Evolutionary conservation across 331 rosid genomes (phyloP).

Genomic region (Malus hybrid): DNA sequence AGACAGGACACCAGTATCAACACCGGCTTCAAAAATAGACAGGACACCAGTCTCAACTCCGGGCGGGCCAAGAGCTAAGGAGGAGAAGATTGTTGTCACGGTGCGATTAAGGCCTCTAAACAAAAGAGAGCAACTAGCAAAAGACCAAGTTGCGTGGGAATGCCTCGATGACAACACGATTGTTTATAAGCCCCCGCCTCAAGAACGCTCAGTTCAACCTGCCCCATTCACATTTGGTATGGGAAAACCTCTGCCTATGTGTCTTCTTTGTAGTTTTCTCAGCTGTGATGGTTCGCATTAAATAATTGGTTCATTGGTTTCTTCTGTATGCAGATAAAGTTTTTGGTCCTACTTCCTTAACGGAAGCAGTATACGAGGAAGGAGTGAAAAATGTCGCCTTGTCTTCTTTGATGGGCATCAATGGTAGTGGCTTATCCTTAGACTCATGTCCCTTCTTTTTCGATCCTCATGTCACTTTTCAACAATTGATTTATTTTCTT

Average conservation of each 20-base stretch:
- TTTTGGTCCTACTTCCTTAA: constrained; percentile 59
- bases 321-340: constrained; percentile 67
- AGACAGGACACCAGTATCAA: constrained; percentile 79
- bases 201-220: constrained; percentile 65
- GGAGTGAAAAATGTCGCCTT: constrained; percentile 92
- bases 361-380: constrained; percentile 86
- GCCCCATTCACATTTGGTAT: constrained; percentile 84
- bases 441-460: neutral
- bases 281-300: neutral
- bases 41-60: constrained; percentile 85
- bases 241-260: neutral
- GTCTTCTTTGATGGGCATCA: constrained; percentile 91
- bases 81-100: constrained; percentile 93
- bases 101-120: constrained; percentile 86
- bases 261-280: neutral
- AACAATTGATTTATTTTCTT: constrained; percentile 6
- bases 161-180: constrained; percentile 70
- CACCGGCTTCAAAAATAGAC: constrained; percentile 75
- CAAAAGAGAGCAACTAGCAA: constrained; percentile 79
- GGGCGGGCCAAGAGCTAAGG: constrained; percentile 64
- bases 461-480: neutral
- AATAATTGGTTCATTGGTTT: constrained; percentile 2
- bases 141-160: constrained; percentile 97
- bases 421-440: constrained; percentile 42
- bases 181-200: constrained; percentile 52